These are phyloP conservation scores for Musa schizocarpa DNA, from an alignment of 176 grass and related monocot species.

Conservation along the genomic window DNA sequence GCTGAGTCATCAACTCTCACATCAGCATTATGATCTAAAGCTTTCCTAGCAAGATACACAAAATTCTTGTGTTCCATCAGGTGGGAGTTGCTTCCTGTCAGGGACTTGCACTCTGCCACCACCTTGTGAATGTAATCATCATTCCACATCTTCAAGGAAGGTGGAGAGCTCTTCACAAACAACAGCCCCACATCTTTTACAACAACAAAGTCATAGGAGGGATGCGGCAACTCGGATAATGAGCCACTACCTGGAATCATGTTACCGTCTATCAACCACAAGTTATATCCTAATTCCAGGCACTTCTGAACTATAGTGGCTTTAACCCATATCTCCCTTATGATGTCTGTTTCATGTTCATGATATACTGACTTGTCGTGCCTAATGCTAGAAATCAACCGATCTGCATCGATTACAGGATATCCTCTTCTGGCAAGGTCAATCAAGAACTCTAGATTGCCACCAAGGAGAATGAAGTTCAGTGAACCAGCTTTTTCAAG, in stretches of 20 bases:
- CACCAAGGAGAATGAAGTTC: slow-evolving; percentile 62
- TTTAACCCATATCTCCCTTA: slow-evolving; percentile 49
- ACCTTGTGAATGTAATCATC: slow-evolving; percentile 39
- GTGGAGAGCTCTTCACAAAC: slow-evolving; percentile 51
- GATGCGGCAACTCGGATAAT: slow-evolving; percentile 41
- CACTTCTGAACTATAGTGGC: slow-evolving; percentile 50
- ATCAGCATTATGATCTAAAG: slow-evolving; percentile 28
- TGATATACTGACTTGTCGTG: slow-evolving; percentile 8
- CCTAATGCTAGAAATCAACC: slow-evolving; percentile 32
- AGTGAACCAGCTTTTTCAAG: slow-evolving; percentile 51
- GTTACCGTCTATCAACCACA: slow-evolving; percentile 83
- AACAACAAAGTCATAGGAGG: slow-evolving; percentile 44
- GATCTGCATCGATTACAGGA: slow-evolving; percentile 51
- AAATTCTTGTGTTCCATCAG: slow-evolving; percentile 27
- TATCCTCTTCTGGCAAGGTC: slow-evolving; percentile 89
- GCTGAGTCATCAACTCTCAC: slow-evolving; percentile 25
- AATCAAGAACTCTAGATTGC: slow-evolving; percentile 49
- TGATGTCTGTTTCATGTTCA: slow-evolving; percentile 20
- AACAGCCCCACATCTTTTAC: slow-evolving; percentile 44
- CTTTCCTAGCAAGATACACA: slow-evolving; percentile 29
- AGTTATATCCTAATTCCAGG: slow-evolving; percentile 64
- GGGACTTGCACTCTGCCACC: slow-evolving; percentile 17
- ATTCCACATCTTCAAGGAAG: slow-evolving; percentile 50
- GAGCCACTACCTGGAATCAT: slow-evolving; percentile 46
- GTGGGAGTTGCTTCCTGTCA: slow-evolving; percentile 17